Evolutionary conservation across 2,329 filamentous ascomycete species (phyloP).

Genomic region (Penicillium psychrosexuale): DNA sequence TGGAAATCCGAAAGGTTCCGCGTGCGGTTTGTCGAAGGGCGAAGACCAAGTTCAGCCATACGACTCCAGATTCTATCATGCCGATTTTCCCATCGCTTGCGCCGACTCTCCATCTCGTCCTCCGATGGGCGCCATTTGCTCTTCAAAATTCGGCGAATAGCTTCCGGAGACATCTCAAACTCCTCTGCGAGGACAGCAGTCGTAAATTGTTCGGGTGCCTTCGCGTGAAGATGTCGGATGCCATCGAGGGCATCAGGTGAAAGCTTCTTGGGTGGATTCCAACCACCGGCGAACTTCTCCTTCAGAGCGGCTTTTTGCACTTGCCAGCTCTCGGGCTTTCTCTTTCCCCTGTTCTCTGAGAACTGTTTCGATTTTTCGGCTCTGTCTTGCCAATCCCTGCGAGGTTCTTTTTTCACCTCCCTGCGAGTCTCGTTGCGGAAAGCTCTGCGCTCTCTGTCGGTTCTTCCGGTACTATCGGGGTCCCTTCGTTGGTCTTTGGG

Average conservation of each 20-base stretch:
- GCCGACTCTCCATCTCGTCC: conserved; percentile 39
- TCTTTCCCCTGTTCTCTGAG: conserved; percentile 27
- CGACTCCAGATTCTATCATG: conserved; percentile 47
- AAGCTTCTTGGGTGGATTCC: conserved; percentile 78
- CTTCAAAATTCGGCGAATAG: conserved; percentile 78
- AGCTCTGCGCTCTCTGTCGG: conserved; percentile 7
- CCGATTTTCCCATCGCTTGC: conserved; percentile 45
- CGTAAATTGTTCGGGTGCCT: conserved; percentile 74
- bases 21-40: conserved; percentile 51
- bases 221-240: conserved; percentile 75
- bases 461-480: neutral
- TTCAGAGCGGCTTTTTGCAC: conserved; percentile 71
- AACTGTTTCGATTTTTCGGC: conserved; percentile 5
- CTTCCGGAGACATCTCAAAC: conserved; percentile 85
- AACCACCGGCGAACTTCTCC: conserved; percentile 73
- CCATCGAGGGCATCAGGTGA: conserved; percentile 91
- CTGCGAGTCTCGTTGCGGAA: conserved; percentile 9
- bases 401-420: neutral
- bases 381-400: conserved; percentile 9
- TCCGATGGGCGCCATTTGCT: conserved; percentile 47
- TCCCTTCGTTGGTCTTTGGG: neutral
- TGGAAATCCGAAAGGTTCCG: conserved; percentile 25
- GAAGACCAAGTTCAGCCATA: conserved; percentile 51
- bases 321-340: conserved; percentile 61
- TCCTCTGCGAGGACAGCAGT: conserved; percentile 69